A percentile compares a stretch with the other conserved stretches of the same genome.
These are phyloP conservation scores for Tremellales sp. DNA, from an alignment of 1,284 basidiomycete genomes.

Conservation along the genomic window DNA sequence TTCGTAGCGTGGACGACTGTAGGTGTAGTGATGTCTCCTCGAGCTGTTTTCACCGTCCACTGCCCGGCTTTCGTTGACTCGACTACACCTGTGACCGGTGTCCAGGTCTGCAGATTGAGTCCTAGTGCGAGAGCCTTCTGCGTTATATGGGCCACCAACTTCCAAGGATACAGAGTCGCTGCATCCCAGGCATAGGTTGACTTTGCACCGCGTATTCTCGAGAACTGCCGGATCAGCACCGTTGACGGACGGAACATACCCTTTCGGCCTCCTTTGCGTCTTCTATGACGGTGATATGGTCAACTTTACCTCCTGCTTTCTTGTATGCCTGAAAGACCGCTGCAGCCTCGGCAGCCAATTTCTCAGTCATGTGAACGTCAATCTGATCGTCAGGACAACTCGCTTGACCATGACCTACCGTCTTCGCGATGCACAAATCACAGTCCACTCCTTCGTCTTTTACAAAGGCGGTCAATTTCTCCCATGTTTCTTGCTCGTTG, in stretches of 20 bases:
- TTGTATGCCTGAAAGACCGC: slow-evolving; percentile 13
- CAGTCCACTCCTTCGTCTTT: slow-evolving; percentile 25
- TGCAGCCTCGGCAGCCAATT: slow-evolving; percentile 10
- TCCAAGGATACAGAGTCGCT: slow-evolving; percentile 24
- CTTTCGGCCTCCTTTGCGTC: slow-evolving; percentile 13
- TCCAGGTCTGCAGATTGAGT: slow-evolving; percentile 25
- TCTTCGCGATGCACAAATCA: slow-evolving; percentile 24
- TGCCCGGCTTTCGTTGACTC: slow-evolving; percentile 3
- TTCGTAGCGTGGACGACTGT: slow-evolving; percentile 23
- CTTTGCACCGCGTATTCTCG: slow-evolving; percentile 17
- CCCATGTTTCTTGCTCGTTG: slow-evolving; percentile 23
- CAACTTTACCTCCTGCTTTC: slow-evolving; percentile 20
- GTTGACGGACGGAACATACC: slow-evolving; percentile 6
- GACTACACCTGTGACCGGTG: slow-evolving; percentile 12
- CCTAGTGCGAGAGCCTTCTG: slow-evolving; percentile 14
- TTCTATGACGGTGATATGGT: slow-evolving; percentile 12
- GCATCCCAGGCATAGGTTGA: slow-evolving; percentile 20
- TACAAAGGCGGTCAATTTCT: slow-evolving; percentile 18
- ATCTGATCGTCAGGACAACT: slow-evolving; percentile 7
- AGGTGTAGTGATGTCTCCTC: slow-evolving; percentile 14
- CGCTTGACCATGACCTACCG: slow-evolving; percentile 6
- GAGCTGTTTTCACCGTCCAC: slow-evolving; percentile 20
- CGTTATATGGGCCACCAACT: slow-evolving; percentile 19
- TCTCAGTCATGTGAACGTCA: slow-evolving; percentile 17
- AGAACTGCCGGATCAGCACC: slow-evolving; percentile 7